Percentiles rank a stretch among this genome's conserved stretches.
These are phyloP conservation scores for Mortierella claussenii DNA, from an alignment of 192 early-diverging fungal genomes.

Conservation along the genomic window DNA sequence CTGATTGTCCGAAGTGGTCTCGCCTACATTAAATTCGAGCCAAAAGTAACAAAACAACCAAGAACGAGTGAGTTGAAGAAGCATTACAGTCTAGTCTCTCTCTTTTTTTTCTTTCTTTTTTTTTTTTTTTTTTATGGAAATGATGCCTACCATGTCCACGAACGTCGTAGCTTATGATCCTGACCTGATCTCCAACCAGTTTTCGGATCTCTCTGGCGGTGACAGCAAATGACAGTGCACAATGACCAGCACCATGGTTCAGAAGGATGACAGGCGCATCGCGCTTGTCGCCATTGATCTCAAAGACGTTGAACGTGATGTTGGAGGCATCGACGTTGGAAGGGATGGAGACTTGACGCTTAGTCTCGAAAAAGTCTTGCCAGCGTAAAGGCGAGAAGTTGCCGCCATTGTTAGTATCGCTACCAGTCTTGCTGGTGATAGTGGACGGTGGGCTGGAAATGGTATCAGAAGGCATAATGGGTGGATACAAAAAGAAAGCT, in stretches of 20 bases:
- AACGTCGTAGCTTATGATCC: constrained; percentile 61
- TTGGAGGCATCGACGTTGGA: constrained; percentile 1
- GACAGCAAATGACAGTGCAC: constrained; percentile 64
- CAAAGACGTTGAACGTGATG: constrained; percentile 15
- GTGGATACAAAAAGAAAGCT: background rate
- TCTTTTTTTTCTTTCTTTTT: too few relatives aligned
- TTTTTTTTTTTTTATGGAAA: too few relatives aligned
- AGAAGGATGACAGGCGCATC: constrained; percentile 61
- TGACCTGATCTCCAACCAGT: constrained; percentile 19
- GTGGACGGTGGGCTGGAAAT: background rate
- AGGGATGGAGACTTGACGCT: constrained; percentile 17
- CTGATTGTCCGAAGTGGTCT: constrained; percentile 18
- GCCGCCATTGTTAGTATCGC: background rate
- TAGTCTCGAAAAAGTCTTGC: constrained; percentile 21
- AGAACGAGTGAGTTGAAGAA: too few relatives aligned
- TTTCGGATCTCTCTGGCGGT: constrained; percentile 50
- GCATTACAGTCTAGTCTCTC: too few relatives aligned
- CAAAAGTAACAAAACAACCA: background rate
- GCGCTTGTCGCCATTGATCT: constrained; percentile 7
- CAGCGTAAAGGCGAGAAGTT: constrained; percentile 12
- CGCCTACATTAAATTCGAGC: constrained; percentile 1
- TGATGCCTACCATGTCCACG: constrained; percentile 63
- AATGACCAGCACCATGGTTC: constrained; percentile 69
- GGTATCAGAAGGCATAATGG: too few relatives aligned
- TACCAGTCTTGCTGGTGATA: background rate